Conservation (phyloP, 1,284 basidiomycete species). For the Fomitopsis schrenkii region DNA sequence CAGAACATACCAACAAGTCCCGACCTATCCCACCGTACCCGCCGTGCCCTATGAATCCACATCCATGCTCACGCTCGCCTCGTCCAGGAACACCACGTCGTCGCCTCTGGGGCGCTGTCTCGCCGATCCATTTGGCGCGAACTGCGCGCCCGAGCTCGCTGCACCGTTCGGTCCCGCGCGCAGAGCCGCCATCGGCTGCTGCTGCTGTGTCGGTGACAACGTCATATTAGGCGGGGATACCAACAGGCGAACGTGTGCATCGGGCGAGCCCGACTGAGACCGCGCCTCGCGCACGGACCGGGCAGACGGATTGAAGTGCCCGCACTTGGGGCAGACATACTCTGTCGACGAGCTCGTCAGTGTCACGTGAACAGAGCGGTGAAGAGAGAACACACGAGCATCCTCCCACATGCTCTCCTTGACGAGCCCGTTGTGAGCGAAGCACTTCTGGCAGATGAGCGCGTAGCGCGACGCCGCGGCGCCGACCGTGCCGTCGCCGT, state of each 20-base stretch:
- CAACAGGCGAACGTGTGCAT: not conserved
- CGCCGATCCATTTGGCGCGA: not conserved
- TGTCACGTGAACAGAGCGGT: not conserved
- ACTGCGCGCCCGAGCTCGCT: not conserved
- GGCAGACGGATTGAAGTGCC: constrained; percentile 63
- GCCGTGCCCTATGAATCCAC: constrained; percentile 18
- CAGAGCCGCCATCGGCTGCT: not conserved
- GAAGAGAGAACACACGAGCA: constrained; percentile 59
- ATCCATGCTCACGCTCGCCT: constrained; percentile 20
- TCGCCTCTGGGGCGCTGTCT: not conserved
- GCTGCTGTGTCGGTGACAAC: not conserved
- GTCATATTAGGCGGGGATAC: not conserved
- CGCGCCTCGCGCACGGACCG: constrained; percentile 35
- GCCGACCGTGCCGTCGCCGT: constrained; percentile 48
- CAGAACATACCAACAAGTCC: no score
- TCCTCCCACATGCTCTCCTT: constrained; percentile 88
- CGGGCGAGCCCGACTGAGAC: constrained; percentile 14
- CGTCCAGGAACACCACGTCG: constrained; percentile 10
- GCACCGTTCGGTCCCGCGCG: not conserved
- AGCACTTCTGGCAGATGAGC: constrained; percentile 92
- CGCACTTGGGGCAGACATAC: constrained; percentile 74
- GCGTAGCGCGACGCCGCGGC: constrained; percentile 73
- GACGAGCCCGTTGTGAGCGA: constrained; percentile 91
- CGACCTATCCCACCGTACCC: no score
- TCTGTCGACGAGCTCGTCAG: constrained; percentile 39